Percentiles rank a stretch among this genome's conserved stretches.
phyloP scores from a whole-genome alignment of 257 asterid species.

The Ophiorrhiza pumila region DNA sequence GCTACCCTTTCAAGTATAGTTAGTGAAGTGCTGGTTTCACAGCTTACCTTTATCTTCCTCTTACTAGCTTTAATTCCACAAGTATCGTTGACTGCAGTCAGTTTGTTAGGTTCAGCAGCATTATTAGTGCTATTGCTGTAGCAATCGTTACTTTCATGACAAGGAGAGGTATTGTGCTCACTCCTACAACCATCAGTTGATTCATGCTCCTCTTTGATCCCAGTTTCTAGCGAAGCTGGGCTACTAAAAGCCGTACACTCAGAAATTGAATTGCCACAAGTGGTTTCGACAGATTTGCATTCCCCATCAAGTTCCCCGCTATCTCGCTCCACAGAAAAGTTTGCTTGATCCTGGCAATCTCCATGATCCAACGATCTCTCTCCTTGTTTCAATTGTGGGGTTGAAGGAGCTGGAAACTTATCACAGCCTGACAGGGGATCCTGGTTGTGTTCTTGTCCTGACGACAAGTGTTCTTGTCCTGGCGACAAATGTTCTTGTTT shows the following conservation, averaged over 20 bases:
- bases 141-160: slow-evolving; percentile 18
- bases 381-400: slow-evolving; percentile 44
- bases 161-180: slow-evolving; percentile 14
- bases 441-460: slow-evolving; percentile 14
- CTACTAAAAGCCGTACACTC: slow-evolving; percentile 23
- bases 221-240: slow-evolving; percentile 12
- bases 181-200: slow-evolving; percentile 16
- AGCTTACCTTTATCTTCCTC: slow-evolving; percentile 41
- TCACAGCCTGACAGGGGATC: slow-evolving; percentile 30
- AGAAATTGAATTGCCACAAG: slow-evolving; percentile 29
- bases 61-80: slow-evolving; percentile 34
- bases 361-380: slow-evolving; percentile 31
- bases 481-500: slow-evolving; percentile 15
- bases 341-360: slow-evolving; percentile 38
- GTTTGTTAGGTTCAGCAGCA: slow-evolving; percentile 24
- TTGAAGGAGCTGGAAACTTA: slow-evolving; percentile 51
- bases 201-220: slow-evolving; percentile 29
- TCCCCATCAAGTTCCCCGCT: slow-evolving; percentile 40
- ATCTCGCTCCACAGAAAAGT: slow-evolving; percentile 29
- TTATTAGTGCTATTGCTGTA: slow-evolving; percentile 4
- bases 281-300: slow-evolving; percentile 50
- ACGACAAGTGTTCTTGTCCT: slow-evolving; percentile 8
- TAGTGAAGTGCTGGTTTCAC: not conserved
- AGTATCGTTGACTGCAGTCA: slow-evolving; percentile 21
- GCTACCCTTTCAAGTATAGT: not conserved